Evolutionary conservation across 345 rosid genomes (phyloP).

Genomic region (Eucalyptus pauciflora): DNA sequence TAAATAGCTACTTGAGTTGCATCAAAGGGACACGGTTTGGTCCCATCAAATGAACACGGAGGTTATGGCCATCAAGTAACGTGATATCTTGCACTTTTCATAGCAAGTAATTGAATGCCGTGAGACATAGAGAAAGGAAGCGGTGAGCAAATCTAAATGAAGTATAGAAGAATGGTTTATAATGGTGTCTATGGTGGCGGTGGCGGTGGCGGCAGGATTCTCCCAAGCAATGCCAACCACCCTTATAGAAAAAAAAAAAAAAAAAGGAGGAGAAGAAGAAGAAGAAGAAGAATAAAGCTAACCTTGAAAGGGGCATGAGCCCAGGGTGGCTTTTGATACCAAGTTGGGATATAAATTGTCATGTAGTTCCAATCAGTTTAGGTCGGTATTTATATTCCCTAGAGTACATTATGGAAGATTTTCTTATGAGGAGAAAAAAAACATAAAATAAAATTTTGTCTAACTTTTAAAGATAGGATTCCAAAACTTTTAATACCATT

Average conservation of each 20-base stretch:
- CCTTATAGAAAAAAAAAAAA: too few species aligned
- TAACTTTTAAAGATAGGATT: neutral
- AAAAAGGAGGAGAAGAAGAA: accelerated
- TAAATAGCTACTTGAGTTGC: neutral
- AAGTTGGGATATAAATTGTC: neutral
- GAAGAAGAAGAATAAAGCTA: too few species aligned
- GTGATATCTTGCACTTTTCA: neutral
- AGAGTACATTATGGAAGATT: neutral
- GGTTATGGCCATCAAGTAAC: neutral
- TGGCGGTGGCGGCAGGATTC: accelerated
- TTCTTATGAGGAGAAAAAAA: too few species aligned
- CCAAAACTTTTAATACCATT: too few species aligned
- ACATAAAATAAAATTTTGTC: too few species aligned
- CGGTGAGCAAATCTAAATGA: too few species aligned
- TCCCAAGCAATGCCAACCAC: too few species aligned
- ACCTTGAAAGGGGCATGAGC: neutral
- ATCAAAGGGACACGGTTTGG: neutral
- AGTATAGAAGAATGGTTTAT: too few species aligned
- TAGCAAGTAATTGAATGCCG: too few species aligned
- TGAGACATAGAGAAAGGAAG: too few species aligned
- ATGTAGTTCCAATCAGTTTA: accelerated
- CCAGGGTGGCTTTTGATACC: accelerated
- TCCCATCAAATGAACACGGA: neutral
- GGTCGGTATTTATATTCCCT: neutral
- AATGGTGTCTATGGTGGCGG: accelerated